Base-by-base conservation (phyloP, 805 yeast species). In the Clavispora asparagi region DNA sequence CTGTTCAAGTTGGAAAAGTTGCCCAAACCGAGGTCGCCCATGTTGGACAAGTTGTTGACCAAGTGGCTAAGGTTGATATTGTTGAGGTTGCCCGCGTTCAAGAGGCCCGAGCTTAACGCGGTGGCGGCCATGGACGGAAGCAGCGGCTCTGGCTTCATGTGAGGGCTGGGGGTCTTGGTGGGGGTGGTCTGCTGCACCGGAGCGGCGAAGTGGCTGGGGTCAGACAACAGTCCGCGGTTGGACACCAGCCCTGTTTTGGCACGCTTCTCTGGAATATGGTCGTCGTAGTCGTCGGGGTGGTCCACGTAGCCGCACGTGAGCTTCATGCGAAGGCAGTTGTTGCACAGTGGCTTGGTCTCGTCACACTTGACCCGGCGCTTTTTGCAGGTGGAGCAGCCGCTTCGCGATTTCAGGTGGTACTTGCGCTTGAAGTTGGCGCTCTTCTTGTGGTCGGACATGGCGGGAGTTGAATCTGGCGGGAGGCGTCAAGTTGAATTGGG, bases 341-440 rank as follows among this genome's bases (percentile, higher is more conserved):
- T 70, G 63, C 98, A 91, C 7, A 71, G 61, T 1, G 97, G 97
- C 49, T 82, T 85, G 1, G 71, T 70, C 63, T 92, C 97, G 62
- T 91, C 97, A 71, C 98, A 91, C 62, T 91, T 91, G 36, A 92
- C 97, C 43, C 97, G 73, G 56, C 98, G 77, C 52, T 80, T 77
- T 60, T 91, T 91, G 67, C 98, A 91, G 2, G 95, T 87, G 35
- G 82, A 78, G 67, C 98, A 91, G 0, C 98, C 98, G 46, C 81
- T 79, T 47, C 95, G 78, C 31, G 95, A 86, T 65, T 92, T 92
- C 49, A 83, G 86, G 62, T 92, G 98, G 58, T 85, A 92, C 58
- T 87, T 85, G 39, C 97, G 76, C 65, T 89, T 91, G 6, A 42
- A 42, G 27, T 10, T 17, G 11, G 52, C 56, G 12, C 42, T 19